phyloP scores from a whole-genome alignment of 179 eudicot genomes.

The Beta macrorhiza region DNA sequence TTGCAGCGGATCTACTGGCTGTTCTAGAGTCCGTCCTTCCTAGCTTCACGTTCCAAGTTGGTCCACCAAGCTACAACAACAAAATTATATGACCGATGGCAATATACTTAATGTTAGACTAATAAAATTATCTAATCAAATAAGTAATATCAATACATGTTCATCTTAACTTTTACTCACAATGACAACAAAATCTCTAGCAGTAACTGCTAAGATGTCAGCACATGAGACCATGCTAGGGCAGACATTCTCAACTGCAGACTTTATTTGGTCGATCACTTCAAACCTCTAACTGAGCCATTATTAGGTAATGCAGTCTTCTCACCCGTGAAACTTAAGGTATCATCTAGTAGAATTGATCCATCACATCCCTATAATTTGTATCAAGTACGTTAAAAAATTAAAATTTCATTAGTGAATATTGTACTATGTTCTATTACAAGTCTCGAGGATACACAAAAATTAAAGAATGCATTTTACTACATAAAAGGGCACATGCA shows the following conservation, averaged over 20 bases:
- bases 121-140: too few species aligned
- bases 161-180: conserved; percentile 34
- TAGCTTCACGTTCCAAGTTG: conserved; percentile 61
- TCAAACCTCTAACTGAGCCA: conserved; percentile 70
- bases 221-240: conserved; percentile 83
- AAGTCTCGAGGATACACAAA: not conserved
- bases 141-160: not conserved
- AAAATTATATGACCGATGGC: not conserved
- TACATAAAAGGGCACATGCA: not conserved
- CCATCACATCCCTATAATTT: conserved; percentile 87
- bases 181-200: conserved; percentile 59
- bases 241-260: conserved; percentile 58
- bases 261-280: conserved; percentile 64
- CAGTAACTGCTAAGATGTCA: conserved; percentile 64
- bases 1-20: conserved; percentile 59
- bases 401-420: not conserved
- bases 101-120: too few species aligned
- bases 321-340: conserved; percentile 61
- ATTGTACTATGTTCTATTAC: not conserved
- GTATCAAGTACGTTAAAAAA: not conserved
- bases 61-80: conserved; percentile 69
- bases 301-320: conserved; percentile 60
- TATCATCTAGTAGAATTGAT: conserved; percentile 65
- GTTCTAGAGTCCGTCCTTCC: conserved; percentile 80
- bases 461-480: not conserved